phyloP scores from a whole-genome alignment of 176 grass and related monocot genomes.

The Neostapfia colusana region DNA sequence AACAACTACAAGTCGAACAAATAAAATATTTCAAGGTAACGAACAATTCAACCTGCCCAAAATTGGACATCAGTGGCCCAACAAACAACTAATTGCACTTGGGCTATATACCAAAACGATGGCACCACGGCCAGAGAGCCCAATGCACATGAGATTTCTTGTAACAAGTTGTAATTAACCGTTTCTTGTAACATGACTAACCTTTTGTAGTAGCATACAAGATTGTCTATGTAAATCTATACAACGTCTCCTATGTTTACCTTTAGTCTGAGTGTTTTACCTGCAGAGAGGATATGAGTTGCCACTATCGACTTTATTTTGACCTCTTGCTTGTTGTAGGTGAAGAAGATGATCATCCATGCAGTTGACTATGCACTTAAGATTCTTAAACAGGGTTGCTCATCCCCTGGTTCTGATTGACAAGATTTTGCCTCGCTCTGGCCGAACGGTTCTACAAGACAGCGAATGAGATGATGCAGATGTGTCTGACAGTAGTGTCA shows the following conservation, averaged over 20 bases:
- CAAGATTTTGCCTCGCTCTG: neutral
- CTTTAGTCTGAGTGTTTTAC: neutral
- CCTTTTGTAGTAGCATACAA: too few relatives aligned
- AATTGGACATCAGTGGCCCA: too few relatives aligned
- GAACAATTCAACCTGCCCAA: too few relatives aligned
- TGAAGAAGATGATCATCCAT: conserved; percentile 73
- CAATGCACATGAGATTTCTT: too few relatives aligned
- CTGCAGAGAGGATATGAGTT: neutral
- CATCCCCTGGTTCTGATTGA: neutral
- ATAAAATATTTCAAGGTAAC: too few relatives aligned
- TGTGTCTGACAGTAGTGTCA: neutral
- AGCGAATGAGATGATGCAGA: neutral
- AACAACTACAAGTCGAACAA: too few relatives aligned
- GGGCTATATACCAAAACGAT: too few relatives aligned
- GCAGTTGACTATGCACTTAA: conserved; percentile 46
- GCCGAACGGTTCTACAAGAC: neutral
- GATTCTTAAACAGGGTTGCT: conserved; percentile 30
- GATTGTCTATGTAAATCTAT: too few relatives aligned
- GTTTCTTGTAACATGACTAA: too few relatives aligned
- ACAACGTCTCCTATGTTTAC: neutral
- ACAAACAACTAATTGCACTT: too few relatives aligned
- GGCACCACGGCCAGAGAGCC: too few relatives aligned
- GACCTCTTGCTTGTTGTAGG: conserved; percentile 26
- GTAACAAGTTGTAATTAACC: too few relatives aligned
- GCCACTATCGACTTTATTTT: neutral